Evolutionary conservation across 2,329 filamentous ascomycete species (phyloP), one percentile per base, ranked within the genome.

Genomic region (Myriangium duriaei): DNA sequence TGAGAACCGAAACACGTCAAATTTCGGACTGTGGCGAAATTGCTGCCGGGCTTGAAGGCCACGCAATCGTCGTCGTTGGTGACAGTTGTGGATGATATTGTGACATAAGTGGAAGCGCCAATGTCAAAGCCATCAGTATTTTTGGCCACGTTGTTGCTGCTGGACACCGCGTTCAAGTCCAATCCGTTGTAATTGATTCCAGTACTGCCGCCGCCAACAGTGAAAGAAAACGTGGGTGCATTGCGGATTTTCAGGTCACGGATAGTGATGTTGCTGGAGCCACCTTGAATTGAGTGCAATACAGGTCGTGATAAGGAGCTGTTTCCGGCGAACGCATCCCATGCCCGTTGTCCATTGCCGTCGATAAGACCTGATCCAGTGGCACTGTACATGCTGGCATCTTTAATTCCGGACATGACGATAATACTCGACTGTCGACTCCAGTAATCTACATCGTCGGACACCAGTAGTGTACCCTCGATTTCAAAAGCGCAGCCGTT

Each of bases 121-220:
- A 65, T 54, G 30, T 65, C 62, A 42, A 65, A 65, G 4, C 62
- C 62, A 40, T 65, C 62, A 1, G 58, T 67, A 47, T 64, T 65
- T 40, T 61, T 59, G 2, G 62, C 49, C 1, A 42, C 40, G 16
- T 61, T 62, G 17, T 42, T 41, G 4, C 57, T 64, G 7, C 56
- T 60, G 3, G 61, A 64, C 2, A 50, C 50, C 0, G 64, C 62
- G 6, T 51, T 53, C 32, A 69, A 50, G 3, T 49, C 55, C 16
- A 67, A 51, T 32, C 51, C 40, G n/a, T 46, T 16, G 45, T 62
- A 67, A 1, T 42, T 39, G 6, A 64, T 48, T 11, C 61, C 58
- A 1, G 42, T 50, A 2, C 58, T 54, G 21, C 48, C 49, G 1
- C 61, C 60, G 10, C 56, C 60, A 12, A 56, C 51, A 2, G 57